Percentiles rank a stretch among this genome's conserved stretches.
These are phyloP conservation scores for Inga leiocalycina DNA, from an alignment of 306 rosid species.

Conservation along the genomic window DNA sequence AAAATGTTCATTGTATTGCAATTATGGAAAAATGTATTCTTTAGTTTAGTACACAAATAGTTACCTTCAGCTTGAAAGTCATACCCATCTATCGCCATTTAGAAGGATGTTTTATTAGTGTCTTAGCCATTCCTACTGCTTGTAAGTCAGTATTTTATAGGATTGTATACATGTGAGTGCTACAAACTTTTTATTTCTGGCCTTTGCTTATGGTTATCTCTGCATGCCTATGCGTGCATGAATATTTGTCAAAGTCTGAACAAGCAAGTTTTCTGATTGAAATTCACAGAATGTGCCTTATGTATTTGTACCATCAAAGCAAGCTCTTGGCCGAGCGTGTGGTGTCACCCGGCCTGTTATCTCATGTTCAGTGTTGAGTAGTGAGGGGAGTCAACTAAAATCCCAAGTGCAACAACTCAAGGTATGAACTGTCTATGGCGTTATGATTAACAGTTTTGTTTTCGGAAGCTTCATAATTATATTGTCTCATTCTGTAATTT, in stretches of 20 bases:
- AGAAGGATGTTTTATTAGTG: background rate
- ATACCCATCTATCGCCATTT: background rate
- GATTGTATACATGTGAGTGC: background rate
- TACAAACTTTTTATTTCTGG: background rate
- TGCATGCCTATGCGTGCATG: too few species aligned
- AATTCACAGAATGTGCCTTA: constrained; percentile 79
- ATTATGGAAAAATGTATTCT: background rate
- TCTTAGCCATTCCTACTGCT: background rate
- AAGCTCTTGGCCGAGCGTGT: constrained; percentile 95
- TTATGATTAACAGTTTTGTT: background rate
- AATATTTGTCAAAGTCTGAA: background rate
- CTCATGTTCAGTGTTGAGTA: constrained; percentile 81
- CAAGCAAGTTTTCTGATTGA: constrained; percentile 2
- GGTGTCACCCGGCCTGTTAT: constrained; percentile 89
- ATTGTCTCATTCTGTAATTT: background rate
- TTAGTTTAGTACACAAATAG: background rate
- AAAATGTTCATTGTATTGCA: background rate
- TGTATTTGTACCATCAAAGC: constrained; percentile 83
- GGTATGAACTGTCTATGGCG: constrained; percentile 45
- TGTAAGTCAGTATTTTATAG: background rate
- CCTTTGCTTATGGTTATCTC: background rate
- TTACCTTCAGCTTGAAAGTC: background rate
- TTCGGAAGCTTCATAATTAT: background rate
- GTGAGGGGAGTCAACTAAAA: constrained; percentile 92
- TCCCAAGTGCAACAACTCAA: constrained; percentile 81